phyloP scores from a whole-genome alignment of 495 filamentous ascomycete species.

The Tetracladium marchalianum region DNA sequence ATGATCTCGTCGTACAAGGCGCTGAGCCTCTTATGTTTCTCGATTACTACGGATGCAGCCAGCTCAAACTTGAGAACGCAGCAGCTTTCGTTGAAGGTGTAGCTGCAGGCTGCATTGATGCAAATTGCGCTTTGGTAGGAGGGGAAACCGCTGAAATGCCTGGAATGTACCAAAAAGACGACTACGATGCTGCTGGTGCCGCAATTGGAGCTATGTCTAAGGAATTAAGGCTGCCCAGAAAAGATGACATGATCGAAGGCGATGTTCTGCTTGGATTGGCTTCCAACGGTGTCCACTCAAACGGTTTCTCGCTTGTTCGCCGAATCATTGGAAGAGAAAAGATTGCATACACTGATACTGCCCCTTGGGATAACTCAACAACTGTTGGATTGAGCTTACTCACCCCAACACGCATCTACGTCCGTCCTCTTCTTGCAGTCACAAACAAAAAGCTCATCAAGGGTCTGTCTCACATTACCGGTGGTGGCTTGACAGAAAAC shows the following conservation, averaged over 20 bases:
- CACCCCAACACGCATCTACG: conserved; percentile 75
- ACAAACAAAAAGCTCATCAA: conserved; percentile 53
- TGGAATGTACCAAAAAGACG: conserved; percentile 69
- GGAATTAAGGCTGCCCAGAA: conserved; percentile 64
- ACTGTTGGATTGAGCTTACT: conserved; percentile 66
- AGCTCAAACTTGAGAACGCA: conserved; percentile 67
- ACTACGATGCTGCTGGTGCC: conserved; percentile 85
- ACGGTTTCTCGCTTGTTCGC: conserved; percentile 90
- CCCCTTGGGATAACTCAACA: conserved; percentile 56
- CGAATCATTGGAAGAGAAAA: conserved; percentile 67
- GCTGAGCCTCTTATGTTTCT: conserved; percentile 91
- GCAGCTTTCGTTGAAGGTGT: conserved; percentile 80
- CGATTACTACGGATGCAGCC: conserved; percentile 88
- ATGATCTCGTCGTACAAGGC: conserved; percentile 91
- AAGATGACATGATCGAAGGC: conserved; percentile 61
- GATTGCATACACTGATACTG: conserved; percentile 55
- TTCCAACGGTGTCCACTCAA: conserved; percentile 82
- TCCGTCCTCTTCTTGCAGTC: conserved; percentile 58
- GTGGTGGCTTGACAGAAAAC: conserved; percentile 73
- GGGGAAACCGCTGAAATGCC: conserved; percentile 99
- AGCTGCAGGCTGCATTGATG: conserved; percentile 68
- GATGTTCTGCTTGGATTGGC: conserved; percentile 78
- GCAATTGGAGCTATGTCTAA: conserved; percentile 72
- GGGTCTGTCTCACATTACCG: conserved; percentile 93
- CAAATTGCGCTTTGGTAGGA: conserved; percentile 82